Percentiles rank a stretch among this genome's conserved stretches.
Conservation (phyloP, 257 asterid species). For the Solanum chmielewskii region DNA sequence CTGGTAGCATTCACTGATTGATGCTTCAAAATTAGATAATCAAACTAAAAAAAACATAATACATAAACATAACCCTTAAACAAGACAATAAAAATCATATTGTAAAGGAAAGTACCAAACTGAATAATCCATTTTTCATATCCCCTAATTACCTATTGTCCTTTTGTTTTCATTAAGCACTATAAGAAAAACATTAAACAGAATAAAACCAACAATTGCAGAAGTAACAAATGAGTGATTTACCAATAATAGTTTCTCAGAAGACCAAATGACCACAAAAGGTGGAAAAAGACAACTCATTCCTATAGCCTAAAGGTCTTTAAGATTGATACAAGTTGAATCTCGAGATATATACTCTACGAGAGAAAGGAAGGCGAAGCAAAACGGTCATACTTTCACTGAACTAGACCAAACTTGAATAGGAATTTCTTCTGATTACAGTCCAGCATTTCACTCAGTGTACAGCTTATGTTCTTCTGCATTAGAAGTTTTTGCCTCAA, state of each 20-base stretch:
- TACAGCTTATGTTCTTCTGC: slow-evolving; percentile 43
- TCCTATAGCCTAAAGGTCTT: neutral
- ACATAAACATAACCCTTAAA: no score
- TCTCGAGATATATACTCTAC: neutral
- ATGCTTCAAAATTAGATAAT: neutral
- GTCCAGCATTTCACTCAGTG: slow-evolving; percentile 86
- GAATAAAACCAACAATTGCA: neutral
- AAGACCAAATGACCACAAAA: neutral
- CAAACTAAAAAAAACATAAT: neutral
- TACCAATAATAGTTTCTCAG: neutral
- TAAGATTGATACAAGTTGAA: neutral
- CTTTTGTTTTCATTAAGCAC: neutral
- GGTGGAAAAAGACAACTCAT: neutral
- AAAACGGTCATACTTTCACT: slow-evolving; percentile 1
- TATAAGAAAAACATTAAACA: neutral
- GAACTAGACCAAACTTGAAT: slow-evolving; percentile 50
- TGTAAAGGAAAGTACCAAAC: neutral
- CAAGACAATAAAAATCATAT: no score
- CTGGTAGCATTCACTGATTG: neutral
- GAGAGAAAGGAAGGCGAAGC: neutral
- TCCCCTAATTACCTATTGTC: neutral
- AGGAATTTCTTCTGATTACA: slow-evolving; percentile 77
- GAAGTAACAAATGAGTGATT: neutral
- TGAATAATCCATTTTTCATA: neutral
- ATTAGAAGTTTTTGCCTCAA: slow-evolving; percentile 56